Conservation (phyloP, 345 rosid species). For the Geranium brycei region DNA sequence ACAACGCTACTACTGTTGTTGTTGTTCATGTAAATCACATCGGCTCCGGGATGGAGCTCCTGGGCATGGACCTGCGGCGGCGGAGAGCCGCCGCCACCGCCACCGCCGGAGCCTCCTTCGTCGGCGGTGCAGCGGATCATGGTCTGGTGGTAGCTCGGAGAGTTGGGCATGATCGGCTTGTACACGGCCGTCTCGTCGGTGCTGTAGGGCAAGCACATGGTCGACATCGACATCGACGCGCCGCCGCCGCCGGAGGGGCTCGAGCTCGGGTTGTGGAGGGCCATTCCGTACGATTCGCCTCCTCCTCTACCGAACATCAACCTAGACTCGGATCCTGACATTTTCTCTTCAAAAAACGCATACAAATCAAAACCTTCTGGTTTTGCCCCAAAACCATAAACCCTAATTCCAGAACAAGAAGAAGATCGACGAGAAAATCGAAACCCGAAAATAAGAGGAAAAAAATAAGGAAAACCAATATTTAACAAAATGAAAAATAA, state of each 20-base stretch:
- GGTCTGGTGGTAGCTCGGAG: neutral
- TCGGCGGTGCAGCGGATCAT: neutral
- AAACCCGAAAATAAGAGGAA: no score
- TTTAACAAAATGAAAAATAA: no score
- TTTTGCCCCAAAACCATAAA: neutral
- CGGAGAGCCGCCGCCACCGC: neutral
- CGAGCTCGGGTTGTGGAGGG: neutral
- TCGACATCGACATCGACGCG: neutral
- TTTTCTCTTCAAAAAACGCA: neutral
- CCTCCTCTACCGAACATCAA: neutral
- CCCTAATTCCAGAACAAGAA: neutral
- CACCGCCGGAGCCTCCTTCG: neutral
- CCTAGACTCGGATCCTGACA: neutral
- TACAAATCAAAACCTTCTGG: neutral
- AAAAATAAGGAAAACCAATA: no score
- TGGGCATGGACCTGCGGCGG: neutral
- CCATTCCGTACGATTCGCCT: neutral
- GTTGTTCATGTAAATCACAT: neutral
- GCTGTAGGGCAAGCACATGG: slow-evolving; percentile 12
- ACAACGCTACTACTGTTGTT: neutral
- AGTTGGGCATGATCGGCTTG: slow-evolving; percentile 11
- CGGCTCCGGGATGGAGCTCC: neutral
- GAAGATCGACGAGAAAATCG: no score
- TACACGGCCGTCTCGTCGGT: slow-evolving; percentile 9
- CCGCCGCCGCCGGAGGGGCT: neutral